phyloP scores from a whole-genome alignment of 225 moss, liverwort and hornwort genomes.

The Sphagnum tenellum region DNA sequence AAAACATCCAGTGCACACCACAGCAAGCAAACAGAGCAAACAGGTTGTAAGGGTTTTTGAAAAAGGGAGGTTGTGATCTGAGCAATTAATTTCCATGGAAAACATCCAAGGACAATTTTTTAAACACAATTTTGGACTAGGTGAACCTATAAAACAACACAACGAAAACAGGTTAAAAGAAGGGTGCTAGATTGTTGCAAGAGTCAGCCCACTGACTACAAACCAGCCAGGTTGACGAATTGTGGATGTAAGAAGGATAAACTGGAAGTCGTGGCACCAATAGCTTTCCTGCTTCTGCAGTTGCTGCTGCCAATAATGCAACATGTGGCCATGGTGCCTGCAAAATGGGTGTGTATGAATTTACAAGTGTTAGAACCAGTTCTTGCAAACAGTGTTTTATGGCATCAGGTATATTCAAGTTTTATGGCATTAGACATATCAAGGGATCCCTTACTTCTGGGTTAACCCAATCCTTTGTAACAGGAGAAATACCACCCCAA shows the following conservation, averaged over 20 bases:
- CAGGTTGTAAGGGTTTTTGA: too few species aligned
- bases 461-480: constrained; percentile 91
- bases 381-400: too few species aligned
- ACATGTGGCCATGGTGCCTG: constrained; percentile 96
- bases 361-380: too few species aligned
- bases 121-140: too few species aligned
- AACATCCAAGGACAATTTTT: too few species aligned
- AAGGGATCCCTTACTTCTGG: constrained; percentile 49
- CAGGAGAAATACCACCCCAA: constrained; percentile 87
- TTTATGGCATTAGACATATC: background rate
- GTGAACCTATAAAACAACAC: too few species aligned
- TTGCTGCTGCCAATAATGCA: constrained; percentile 65
- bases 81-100: too few species aligned
- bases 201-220: constrained; percentile 5
- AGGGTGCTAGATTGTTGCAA: background rate
- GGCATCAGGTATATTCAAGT: too few species aligned
- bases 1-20: too few species aligned
- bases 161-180: too few species aligned
- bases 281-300: constrained; percentile 65
- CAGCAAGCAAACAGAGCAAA: too few species aligned
- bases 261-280: constrained; percentile 75
- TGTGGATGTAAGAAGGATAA: constrained; percentile 50
- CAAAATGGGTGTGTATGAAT: constrained; percentile 9
- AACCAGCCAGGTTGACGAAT: constrained; percentile 58
- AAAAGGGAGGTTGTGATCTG: too few species aligned